Base-by-base conservation (phyloP, 2,329 filamentous ascomycete genomes). In the Fusarium sororula region DNA sequence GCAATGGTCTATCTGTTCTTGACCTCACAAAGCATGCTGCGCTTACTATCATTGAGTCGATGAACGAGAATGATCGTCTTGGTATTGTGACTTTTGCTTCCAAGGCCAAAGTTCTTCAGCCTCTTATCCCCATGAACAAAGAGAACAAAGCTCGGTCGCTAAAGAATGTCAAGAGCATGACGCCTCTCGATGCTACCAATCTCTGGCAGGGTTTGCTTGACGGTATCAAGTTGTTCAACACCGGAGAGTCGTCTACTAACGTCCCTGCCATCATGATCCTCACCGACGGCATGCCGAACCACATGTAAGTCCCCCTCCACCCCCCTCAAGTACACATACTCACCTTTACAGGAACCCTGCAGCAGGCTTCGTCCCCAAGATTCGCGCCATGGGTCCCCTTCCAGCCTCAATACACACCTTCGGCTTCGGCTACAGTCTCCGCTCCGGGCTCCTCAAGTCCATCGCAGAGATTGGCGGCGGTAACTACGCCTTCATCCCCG, bases 21-120 rank as follows among this genome's bases (percentile, higher is more conserved):
- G 90, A 91, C 72, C 83, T 91, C 28, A 86, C 87, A 47, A 91
- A 90, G 75, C 89, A 91, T 73, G 88, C 89, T 3, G 87, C 88
- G 4, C 83, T 84, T 12, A 90, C 89, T 13, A 90, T 91, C 24
- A 75, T 90, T 15, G 86, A 89, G 73, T 89, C 88, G 0, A 81
- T 91, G 69, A 82, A 87, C 37, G 83, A 86, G n/a, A 72, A 79
- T 2, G 90, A 92, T 73, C 83, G 89, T 9, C 80, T 91, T 0
- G 89, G 87, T 9, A 88, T 92, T 38, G 87, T 91, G 5, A 88
- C 87, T 0, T 91, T 91, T 68, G 81, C 83, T 6, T 80, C 75
- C 17, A 73, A 79, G 5, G 84, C 85, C 13, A 80, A 79, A 51
- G 83, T 84, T 7, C 72, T 90, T 3, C 87, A 88, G 68, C 65